These are phyloP conservation scores for Solanum ossicruentum DNA, from an alignment of 257 asterid species.

Conservation along the genomic window DNA sequence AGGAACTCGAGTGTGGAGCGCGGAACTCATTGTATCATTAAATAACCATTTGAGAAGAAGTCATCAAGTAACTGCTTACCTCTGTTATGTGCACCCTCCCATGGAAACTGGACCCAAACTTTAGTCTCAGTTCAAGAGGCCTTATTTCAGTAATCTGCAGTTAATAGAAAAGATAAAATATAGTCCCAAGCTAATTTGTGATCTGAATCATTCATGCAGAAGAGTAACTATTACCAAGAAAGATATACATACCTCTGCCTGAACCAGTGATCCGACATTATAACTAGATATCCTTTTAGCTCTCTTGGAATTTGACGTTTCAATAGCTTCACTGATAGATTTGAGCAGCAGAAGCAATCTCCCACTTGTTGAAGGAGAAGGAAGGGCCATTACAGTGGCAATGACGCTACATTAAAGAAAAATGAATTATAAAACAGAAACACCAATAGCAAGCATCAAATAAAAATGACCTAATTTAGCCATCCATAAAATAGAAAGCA, in stretches of 20 bases:
- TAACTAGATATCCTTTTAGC: constrained; percentile 55
- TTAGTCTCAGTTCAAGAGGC: constrained; percentile 75
- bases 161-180: constrained; percentile 2
- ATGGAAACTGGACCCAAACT: constrained; percentile 72
- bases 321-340: constrained; percentile 38
- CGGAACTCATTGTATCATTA: neutral
- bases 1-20: neutral
- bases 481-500: neutral
- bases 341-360: constrained; percentile 67
- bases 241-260: constrained; percentile 54
- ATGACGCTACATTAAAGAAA: constrained; percentile 40
- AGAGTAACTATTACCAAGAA: neutral
- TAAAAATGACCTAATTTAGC: neutral
- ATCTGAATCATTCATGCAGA: neutral
- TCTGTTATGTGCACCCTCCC: constrained; percentile 93
- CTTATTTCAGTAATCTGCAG: constrained; percentile 77
- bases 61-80: constrained; percentile 25
- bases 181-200: neutral
- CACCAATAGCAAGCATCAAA: neutral
- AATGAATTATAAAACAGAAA: neutral
- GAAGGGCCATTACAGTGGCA: constrained; percentile 66
- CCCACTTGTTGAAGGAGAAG: constrained; percentile 62
- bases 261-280: constrained; percentile 66
- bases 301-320: constrained; percentile 61
- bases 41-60: neutral